Base-by-base conservation (phyloP, 2,329 filamentous ascomycete genomes). In the Trichophyton equinum region DNA sequence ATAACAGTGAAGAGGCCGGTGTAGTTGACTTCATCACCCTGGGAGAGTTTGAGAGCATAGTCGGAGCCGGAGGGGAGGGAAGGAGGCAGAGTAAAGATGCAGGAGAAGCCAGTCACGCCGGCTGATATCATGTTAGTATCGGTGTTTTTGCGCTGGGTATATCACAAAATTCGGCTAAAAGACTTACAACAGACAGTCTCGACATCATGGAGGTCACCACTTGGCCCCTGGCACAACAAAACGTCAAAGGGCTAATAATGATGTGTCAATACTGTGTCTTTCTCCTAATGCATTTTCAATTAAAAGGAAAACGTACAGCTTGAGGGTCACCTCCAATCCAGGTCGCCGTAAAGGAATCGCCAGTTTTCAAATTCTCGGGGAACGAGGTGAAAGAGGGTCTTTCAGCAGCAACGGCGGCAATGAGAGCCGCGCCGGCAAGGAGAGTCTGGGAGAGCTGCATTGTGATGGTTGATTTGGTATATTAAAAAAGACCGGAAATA, bases 11-110 rank as follows among this genome's bases (percentile, higher is more conserved):
- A 76, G 33, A 76, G 76, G 51, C 77, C 79, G 53, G 77, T 81
- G 74, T 83, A 85, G 74, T 85, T 85, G 69, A 74, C 64, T 55
- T 71, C 63, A 46, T 68, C 72, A 62, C 75, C 78, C 68, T 84
- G 82, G 13, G 67, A 69, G 72, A 86, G 83, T 70, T 83, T 72
- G 62, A 85, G 77, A 60, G 83, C 82, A 68, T 85, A 85, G 73
- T 82, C 74, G 42, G 69, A 62, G 61, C 72, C 77, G 64, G 76
- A 70, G 51, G 70, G 66, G 30, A 84, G 73, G 44, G 67, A 70
- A 25, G 67, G 69, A 44, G 72, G 69, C 4, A 80, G 78, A 15
- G 75, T 81, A 80, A 81, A 85, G 61, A 72, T 74, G 74, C 74
- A 82, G 25, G 68, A 71, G 61, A 78, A 79, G 57, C 74, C 76